Percentiles rank a stretch among this genome's conserved stretches.
Evolutionary conservation across 345 rosid species (phyloP).

Genomic region (Ceriops decandra): DNA sequence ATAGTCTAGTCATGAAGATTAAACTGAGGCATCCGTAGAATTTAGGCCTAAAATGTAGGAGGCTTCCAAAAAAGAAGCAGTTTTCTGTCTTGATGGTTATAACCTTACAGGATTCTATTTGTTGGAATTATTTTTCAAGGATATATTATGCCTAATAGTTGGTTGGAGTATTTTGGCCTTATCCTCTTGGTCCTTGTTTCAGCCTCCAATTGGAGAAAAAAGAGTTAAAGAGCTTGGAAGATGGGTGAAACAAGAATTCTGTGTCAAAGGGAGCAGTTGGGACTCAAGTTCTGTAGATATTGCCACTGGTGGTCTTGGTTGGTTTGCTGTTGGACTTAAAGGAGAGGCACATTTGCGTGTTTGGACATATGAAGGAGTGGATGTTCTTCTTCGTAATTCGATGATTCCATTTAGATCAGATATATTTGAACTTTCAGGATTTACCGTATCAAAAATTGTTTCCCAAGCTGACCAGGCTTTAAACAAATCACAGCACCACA

Average conservation of each 20-base stretch:
- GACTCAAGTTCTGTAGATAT: slow-evolving; percentile 73
- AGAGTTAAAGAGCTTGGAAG: slow-evolving; percentile 72
- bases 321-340: slow-evolving; percentile 79
- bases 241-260: slow-evolving; percentile 72
- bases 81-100: not conserved
- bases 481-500: slow-evolving; percentile 40
- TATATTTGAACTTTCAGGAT: slow-evolving; percentile 74
- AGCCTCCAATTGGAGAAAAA: slow-evolving; percentile 88
- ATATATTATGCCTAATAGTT: not conserved
- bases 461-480: slow-evolving; percentile 70
- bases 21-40: not conserved
- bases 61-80: not conserved
- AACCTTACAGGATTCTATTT: not conserved
- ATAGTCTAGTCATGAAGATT: not conserved
- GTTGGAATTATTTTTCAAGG: not conserved
- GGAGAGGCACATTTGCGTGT: slow-evolving; percentile 71
- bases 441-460: slow-evolving; percentile 80
- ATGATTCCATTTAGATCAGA: slow-evolving; percentile 63
- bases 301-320: slow-evolving; percentile 84
- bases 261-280: slow-evolving; percentile 65
- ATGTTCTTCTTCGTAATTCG: slow-evolving; percentile 61
- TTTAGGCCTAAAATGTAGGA: not conserved
- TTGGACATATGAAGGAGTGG: slow-evolving; percentile 86
- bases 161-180: not conserved
- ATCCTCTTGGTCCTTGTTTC: slow-evolving; percentile 14